Conservation (phyloP, 257 asterid species). For the Solanum chilense region DNA sequence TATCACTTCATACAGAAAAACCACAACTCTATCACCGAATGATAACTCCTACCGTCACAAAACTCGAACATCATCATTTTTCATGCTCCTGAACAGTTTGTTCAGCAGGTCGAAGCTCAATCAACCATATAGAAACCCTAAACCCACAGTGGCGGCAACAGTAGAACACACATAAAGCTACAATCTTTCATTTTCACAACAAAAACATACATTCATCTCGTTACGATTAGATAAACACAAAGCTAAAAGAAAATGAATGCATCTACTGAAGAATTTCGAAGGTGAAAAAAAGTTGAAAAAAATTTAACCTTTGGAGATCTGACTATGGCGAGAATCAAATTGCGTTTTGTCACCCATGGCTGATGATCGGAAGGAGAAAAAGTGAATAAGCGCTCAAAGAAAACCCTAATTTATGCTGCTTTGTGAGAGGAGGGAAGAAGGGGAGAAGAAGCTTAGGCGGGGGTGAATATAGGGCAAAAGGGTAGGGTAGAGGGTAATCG, state of each 20-base stretch:
- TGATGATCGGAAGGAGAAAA: slow-evolving; percentile 14
- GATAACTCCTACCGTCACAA: not conserved
- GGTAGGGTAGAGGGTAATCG: slow-evolving; percentile 19
- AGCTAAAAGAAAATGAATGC: not conserved
- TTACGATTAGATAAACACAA: not conserved
- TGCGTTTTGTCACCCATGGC: slow-evolving; percentile 54
- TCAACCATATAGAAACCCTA: slow-evolving; percentile 27
- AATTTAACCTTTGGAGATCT: slow-evolving; percentile 40
- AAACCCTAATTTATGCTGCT: slow-evolving; percentile 22
- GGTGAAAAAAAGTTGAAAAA: not conserved
- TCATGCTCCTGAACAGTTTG: not conserved
- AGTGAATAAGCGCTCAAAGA: not conserved
- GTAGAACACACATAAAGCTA: not conserved
- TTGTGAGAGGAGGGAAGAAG: slow-evolving; percentile 1
- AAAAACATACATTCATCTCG: not conserved
- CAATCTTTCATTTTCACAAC: slow-evolving; percentile 20
- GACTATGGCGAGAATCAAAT: slow-evolving; percentile 38
- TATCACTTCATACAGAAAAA: not conserved
- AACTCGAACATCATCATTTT: not conserved
- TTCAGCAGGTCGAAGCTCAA: not conserved
- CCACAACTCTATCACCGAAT: not conserved
- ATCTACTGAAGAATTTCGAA: not conserved
- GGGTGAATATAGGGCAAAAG: slow-evolving; percentile 32
- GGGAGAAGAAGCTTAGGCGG: slow-evolving; percentile 2
- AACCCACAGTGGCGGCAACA: slow-evolving; percentile 18